A percentile compares a stretch with the other conserved stretches of the same genome.
These are phyloP conservation scores for Venturia effusa DNA, from an alignment of 2,329 filamentous ascomycete genomes.

Conservation along the genomic window DNA sequence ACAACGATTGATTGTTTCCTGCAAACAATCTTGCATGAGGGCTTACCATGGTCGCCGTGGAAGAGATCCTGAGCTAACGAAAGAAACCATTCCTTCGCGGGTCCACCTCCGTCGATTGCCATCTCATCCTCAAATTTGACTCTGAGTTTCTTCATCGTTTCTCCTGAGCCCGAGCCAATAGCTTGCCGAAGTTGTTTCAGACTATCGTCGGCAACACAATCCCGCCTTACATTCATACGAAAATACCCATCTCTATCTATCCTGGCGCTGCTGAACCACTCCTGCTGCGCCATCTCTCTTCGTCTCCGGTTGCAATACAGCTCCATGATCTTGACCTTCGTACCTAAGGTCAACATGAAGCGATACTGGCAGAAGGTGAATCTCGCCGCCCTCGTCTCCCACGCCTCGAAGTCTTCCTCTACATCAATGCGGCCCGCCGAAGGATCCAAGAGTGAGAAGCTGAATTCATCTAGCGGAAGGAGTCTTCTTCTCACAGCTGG, in stretches of 20 bases:
- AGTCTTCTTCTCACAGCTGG: slow-evolving; percentile 46
- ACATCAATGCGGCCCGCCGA: slow-evolving; percentile 49
- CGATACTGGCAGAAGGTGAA: slow-evolving; percentile 91
- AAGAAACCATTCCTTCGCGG: slow-evolving; percentile 92
- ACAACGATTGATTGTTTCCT: not conserved
- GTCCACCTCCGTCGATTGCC: slow-evolving; percentile 78
- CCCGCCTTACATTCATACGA: slow-evolving; percentile 63
- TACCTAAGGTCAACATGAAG: slow-evolving; percentile 82
- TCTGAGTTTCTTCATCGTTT: slow-evolving; percentile 80
- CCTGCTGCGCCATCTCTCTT: slow-evolving; percentile 72
- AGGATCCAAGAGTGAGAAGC: slow-evolving; percentile 76
- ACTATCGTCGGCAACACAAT: slow-evolving; percentile 83
- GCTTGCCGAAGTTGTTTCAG: slow-evolving; percentile 75
- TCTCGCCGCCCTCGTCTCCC: slow-evolving; percentile 63
- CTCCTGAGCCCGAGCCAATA: slow-evolving; percentile 67
- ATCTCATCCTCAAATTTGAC: slow-evolving; percentile 85
- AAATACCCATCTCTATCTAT: slow-evolving; percentile 78
- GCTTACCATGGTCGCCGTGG: slow-evolving; percentile 74
- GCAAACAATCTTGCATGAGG: not conserved
- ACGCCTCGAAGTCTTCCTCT: slow-evolving; percentile 74
- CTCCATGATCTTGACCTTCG: slow-evolving; percentile 84
- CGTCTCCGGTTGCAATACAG: slow-evolving; percentile 82
- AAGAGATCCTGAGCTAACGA: slow-evolving; percentile 82
- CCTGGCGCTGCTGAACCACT: slow-evolving; percentile 61
- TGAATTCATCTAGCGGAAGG: slow-evolving; percentile 74